Percentiles rank a stretch among this genome's conserved stretches.
Evolutionary conservation across 2,329 filamentous ascomycete genomes (phyloP).

Genomic region (Paraconiothyrium sp.): DNA sequence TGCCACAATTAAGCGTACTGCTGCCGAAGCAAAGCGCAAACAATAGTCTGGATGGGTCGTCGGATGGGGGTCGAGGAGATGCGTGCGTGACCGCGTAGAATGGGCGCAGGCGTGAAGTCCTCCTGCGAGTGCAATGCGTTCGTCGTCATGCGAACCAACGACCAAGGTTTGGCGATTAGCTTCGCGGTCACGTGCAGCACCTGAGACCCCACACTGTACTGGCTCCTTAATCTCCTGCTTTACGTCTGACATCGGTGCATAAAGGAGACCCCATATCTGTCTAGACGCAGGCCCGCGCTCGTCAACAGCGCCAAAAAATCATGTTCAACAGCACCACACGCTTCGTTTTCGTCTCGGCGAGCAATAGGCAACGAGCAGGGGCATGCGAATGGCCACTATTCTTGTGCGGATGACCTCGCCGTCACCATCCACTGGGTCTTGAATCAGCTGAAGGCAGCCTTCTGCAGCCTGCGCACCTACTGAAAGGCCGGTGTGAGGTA

Average conservation of each 20-base stretch:
- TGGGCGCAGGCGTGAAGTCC: conserved; percentile 1
- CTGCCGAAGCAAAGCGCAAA: conserved; percentile 2
- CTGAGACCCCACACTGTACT: conserved; percentile 4
- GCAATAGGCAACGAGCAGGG: background rate
- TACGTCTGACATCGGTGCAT: conserved; percentile 4
- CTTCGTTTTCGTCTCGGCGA: background rate
- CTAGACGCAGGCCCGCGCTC: background rate
- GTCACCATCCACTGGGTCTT: background rate
- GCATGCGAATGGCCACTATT: background rate
- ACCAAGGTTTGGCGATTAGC: conserved; percentile 13
- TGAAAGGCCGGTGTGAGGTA: background rate
- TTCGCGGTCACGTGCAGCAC: conserved; percentile 5
- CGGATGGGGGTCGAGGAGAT: conserved; percentile 7
- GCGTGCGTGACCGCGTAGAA: conserved; percentile 8
- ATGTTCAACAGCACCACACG: background rate
- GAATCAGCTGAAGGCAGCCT: conserved; percentile 1
- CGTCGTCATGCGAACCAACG: conserved; percentile 13
- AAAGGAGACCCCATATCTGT: conserved; percentile 10
- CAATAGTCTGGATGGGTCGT: background rate
- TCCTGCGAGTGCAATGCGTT: conserved; percentile 7
- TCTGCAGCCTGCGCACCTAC: background rate
- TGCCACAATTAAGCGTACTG: conserved; percentile 4
- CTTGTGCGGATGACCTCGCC: conserved; percentile 2
- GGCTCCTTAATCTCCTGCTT: conserved; percentile 11
- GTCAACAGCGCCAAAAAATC: background rate